Conservation (phyloP, 345 rosid genomes). For the Limnanthes douglasii region DNA sequence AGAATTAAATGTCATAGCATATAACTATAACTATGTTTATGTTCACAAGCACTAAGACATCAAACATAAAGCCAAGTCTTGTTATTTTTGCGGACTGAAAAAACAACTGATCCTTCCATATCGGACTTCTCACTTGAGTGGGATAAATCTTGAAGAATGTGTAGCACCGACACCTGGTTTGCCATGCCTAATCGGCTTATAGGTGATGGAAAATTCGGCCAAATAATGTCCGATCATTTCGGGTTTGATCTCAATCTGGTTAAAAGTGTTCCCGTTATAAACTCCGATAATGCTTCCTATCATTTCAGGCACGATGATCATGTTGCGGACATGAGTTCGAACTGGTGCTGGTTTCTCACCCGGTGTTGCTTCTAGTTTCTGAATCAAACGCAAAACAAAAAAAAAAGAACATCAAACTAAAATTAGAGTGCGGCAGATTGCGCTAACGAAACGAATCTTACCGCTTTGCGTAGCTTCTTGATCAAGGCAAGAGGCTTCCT, state of each 20-base stretch:
- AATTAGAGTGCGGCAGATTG: no score
- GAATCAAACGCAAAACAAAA: background rate
- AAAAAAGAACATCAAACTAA: no score
- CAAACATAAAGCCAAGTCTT: no score
- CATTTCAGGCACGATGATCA: constrained; percentile 55
- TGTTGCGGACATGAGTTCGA: constrained; percentile 40
- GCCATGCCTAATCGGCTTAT: constrained; percentile 50
- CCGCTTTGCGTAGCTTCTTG: constrained; percentile 31
- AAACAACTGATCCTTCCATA: no score
- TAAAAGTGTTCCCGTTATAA: constrained; percentile 56
- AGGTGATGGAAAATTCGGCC: constrained; percentile 40
- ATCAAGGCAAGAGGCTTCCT: constrained; percentile 40
- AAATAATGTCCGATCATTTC: constrained; percentile 60
- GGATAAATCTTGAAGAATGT: constrained; percentile 64
- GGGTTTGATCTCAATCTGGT: constrained; percentile 57
- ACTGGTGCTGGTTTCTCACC: constrained; percentile 56
- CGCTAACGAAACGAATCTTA: background rate
- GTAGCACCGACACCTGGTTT: constrained; percentile 68
- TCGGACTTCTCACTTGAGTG: constrained; percentile 59
- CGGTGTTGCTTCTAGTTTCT: constrained; percentile 43
- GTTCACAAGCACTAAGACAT: no score
- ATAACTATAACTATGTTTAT: no score
- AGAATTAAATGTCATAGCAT: no score
- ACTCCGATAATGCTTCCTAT: constrained; percentile 49
- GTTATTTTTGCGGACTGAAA: no score